phyloP scores from a whole-genome alignment of 2,329 filamentous ascomycete genomes.

The Ophiostoma montium region DNA sequence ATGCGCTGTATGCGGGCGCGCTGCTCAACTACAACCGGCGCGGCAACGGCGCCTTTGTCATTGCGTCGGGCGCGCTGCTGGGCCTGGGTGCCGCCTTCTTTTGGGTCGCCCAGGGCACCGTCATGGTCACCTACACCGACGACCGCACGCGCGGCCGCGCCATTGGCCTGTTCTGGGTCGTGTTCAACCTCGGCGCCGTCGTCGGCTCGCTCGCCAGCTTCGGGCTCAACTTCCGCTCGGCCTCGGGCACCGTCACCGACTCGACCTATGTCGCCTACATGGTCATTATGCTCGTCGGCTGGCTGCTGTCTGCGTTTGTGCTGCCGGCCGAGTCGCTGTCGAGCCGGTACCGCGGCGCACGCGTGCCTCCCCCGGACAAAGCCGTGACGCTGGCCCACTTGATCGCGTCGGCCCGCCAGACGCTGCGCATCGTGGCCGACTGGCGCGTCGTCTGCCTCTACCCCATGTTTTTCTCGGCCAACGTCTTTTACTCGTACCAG shows the following conservation, averaged over 20 bases:
- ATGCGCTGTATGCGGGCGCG: conserved; percentile 57
- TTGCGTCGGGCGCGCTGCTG: conserved; percentile 61
- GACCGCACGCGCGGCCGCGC: conserved; percentile 75
- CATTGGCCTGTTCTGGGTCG: conserved; percentile 86
- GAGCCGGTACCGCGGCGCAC: conserved; percentile 5
- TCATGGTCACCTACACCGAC: conserved; percentile 79
- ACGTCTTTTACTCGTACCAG: conserved; percentile 43
- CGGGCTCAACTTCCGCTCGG: conserved; percentile 39
- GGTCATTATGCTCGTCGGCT: conserved; percentile 12
- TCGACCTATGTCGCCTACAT: conserved; percentile 13
- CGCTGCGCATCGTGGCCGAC: conserved; percentile 24
- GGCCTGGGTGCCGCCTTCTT: conserved; percentile 66
- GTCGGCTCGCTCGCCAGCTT: conserved; percentile 67
- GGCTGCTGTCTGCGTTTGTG: conserved; percentile 51
- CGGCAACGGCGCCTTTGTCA: conserved; percentile 52
- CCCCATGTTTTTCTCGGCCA: conserved; percentile 68
- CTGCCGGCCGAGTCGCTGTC: conserved; percentile 22
- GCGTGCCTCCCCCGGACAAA: neutral
- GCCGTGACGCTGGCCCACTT: conserved; percentile 17
- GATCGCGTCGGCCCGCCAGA: conserved; percentile 24
- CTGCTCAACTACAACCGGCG: conserved; percentile 60
- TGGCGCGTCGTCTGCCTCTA: conserved; percentile 44
- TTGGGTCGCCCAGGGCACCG: conserved; percentile 70
- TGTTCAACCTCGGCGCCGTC: conserved; percentile 84
- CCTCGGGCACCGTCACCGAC: conserved; percentile 10